These are phyloP conservation scores for Xerocomellus intermedius DNA, from an alignment of 768 basidiomycete species.

Conservation along the genomic window DNA sequence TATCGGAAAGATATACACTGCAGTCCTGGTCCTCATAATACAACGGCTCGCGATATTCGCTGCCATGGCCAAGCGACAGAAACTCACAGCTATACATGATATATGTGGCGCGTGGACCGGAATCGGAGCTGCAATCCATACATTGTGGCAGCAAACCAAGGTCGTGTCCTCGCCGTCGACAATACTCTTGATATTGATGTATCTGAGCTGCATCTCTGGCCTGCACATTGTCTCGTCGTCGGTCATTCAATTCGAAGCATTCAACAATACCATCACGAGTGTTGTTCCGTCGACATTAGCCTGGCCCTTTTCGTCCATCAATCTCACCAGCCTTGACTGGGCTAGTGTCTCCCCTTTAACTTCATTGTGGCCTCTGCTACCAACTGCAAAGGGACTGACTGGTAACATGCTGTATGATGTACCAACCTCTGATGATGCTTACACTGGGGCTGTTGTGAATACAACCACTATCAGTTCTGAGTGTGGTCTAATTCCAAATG, in stretches of 20 bases:
- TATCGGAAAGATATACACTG: constrained; percentile 14
- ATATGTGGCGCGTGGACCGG: constrained; percentile 20
- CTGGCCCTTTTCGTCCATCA: not conserved
- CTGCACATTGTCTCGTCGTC: constrained; percentile 26
- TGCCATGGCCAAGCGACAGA: constrained; percentile 5
- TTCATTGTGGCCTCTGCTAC: not conserved
- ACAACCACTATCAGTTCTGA: constrained; percentile 15
- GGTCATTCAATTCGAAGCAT: constrained; percentile 19
- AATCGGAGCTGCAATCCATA: constrained; percentile 19
- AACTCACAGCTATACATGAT: constrained; percentile 21
- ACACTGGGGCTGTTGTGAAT: constrained; percentile 13
- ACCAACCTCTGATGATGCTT: not conserved
- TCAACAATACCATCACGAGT: not conserved
- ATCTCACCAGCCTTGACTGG: not conserved
- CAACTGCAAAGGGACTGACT: constrained; percentile 10
- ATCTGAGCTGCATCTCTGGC: constrained; percentile 15
- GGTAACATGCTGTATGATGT: constrained; percentile 21
- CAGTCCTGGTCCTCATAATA: constrained; percentile 12
- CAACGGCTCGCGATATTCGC: constrained; percentile 13
- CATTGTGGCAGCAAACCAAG: constrained; percentile 20
- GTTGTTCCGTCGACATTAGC: not conserved
- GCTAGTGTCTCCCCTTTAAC: not conserved
- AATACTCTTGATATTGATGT: constrained; percentile 10
- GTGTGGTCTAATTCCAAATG: constrained; percentile 15
- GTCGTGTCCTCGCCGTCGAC: constrained; percentile 5